phyloP scores from a whole-genome alignment of 2,329 filamentous ascomycete genomes.

The Coccinonectria pachysandricola region DNA sequence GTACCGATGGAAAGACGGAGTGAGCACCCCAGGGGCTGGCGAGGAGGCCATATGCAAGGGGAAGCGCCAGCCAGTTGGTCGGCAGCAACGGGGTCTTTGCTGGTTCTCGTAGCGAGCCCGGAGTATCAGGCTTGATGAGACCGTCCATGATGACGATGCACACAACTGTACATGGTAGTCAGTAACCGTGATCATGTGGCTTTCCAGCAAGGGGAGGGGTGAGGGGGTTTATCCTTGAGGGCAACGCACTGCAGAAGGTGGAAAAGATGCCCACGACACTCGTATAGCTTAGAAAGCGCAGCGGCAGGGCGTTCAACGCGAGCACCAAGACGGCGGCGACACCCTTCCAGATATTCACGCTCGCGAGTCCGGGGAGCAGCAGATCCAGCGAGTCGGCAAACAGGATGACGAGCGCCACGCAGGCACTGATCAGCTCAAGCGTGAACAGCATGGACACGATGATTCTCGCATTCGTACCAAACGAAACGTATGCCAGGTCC shows the following conservation, averaged over 20 bases:
- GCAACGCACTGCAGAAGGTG: slow-evolving; percentile 78
- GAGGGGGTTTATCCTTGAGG: no score
- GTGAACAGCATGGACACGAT: slow-evolving; percentile 80
- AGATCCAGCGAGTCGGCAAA: slow-evolving; percentile 83
- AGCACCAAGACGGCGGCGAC: slow-evolving; percentile 69
- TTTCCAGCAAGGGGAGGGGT: no score
- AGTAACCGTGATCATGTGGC: slow-evolving; percentile 2
- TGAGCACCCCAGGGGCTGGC: slow-evolving; percentile 65
- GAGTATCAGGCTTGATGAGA: slow-evolving; percentile 66
- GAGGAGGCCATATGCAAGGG: slow-evolving; percentile 78
- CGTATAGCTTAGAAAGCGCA: slow-evolving; percentile 78
- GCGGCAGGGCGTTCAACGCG: slow-evolving; percentile 73
- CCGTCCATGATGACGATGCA: slow-evolving; percentile 75
- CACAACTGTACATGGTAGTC: slow-evolving; percentile 50
- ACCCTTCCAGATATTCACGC: slow-evolving; percentile 70
- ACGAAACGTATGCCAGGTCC: slow-evolving; percentile 84
- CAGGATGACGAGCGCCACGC: slow-evolving; percentile 82
- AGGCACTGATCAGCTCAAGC: slow-evolving; percentile 76
- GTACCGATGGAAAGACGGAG: slow-evolving; percentile 67
- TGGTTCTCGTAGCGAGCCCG: slow-evolving; percentile 75
- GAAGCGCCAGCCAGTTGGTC: slow-evolving; percentile 74
- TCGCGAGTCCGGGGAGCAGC: slow-evolving; percentile 59
- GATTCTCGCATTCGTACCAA: slow-evolving; percentile 70
- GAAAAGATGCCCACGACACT: slow-evolving; percentile 88
- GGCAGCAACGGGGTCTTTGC: slow-evolving; percentile 75